Percentiles rank a stretch among this genome's conserved stretches.
Conservation (phyloP, 2,329 filamentous ascomycete species). For the Xylariaceae sp. region DNA sequence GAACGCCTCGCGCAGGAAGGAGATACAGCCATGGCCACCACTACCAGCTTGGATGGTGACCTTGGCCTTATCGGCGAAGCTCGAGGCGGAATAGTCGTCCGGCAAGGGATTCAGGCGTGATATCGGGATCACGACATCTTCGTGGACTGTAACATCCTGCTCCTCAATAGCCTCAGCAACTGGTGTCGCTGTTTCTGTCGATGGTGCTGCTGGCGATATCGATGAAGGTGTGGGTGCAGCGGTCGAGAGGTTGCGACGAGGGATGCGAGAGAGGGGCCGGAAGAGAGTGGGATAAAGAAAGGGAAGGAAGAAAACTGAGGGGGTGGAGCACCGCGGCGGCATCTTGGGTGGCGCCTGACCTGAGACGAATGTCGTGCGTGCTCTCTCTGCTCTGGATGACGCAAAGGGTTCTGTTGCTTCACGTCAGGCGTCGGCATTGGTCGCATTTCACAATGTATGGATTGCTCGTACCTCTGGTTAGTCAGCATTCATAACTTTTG, state of each 20-base stretch:
- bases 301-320: constrained; percentile 37
- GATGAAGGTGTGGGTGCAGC: constrained; percentile 16
- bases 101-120: constrained; percentile 74
- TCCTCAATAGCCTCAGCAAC: constrained; percentile 20
- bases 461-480: neutral
- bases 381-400: neutral
- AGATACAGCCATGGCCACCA: constrained; percentile 89
- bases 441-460: neutral
- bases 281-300: constrained; percentile 50
- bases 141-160: constrained; percentile 29
- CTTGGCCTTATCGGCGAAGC: constrained; percentile 81
- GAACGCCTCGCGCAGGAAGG: constrained; percentile 88
- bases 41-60: constrained; percentile 71
- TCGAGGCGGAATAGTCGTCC: constrained; percentile 75
- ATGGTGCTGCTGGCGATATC: constrained; percentile 7
- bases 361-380: constrained; percentile 1
- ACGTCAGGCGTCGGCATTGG: neutral
- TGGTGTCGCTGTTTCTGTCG: constrained; percentile 1
- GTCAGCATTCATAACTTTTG: constrained; percentile 6
- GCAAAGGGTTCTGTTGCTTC: neutral
- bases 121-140: constrained; percentile 38
- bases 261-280: constrained; percentile 26
- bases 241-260: constrained; percentile 26
- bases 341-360: constrained; percentile 29
- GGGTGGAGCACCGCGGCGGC: constrained; percentile 38